Evolutionary conservation across 2,329 filamentous ascomycete genomes (phyloP), one percentile per base, ranked within the genome.

Genomic region (Aspergillus sp.): DNA sequence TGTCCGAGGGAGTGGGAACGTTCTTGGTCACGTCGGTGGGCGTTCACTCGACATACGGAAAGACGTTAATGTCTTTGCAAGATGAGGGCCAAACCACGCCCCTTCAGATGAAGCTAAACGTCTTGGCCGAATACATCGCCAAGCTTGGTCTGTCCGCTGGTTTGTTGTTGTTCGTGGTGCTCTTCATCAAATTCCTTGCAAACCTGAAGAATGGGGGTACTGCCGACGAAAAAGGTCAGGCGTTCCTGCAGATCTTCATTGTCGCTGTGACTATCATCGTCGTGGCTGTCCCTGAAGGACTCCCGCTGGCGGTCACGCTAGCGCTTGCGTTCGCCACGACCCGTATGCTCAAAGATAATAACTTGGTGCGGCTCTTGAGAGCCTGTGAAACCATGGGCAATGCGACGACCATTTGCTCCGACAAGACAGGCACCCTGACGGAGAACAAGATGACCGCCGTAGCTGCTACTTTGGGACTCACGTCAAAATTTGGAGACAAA

Each of bases 51-150:
- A 87, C 82, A 30, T 85, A 89, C 62, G 89, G 89, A 51, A 88
- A 89, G 63, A 90, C 85, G 2, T 81, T 92, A 74, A 87, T 92
- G 81, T 88, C 88, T 35, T 74, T 93, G 10, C 84, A 87, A 55
- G 87, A 89, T 60, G 86, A 90, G 55, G 84, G 85, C 51, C 85
- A 92, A 65, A 87, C 88, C 20, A 93, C 89, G 1, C 89, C 89
- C 3, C 71, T 93, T 7, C 89, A 93, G 68, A 85, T 82, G 2
- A 92, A 91, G 69, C 76, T 93, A 53, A 90, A 91, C 59, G 78
- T 84, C 3, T 77, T 93, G 16, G 89, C 89, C 6, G 88, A 90
- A 62, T 88, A 90, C 63, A 90, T 93, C 61, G 86, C 86, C n/a
- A 88, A 88, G 65, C 78, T 88, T 40, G 86, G 86, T 72, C 83